Conservation (phyloP, 1,284 basidiomycete species). For the Heliocybe sulcata region DNA sequence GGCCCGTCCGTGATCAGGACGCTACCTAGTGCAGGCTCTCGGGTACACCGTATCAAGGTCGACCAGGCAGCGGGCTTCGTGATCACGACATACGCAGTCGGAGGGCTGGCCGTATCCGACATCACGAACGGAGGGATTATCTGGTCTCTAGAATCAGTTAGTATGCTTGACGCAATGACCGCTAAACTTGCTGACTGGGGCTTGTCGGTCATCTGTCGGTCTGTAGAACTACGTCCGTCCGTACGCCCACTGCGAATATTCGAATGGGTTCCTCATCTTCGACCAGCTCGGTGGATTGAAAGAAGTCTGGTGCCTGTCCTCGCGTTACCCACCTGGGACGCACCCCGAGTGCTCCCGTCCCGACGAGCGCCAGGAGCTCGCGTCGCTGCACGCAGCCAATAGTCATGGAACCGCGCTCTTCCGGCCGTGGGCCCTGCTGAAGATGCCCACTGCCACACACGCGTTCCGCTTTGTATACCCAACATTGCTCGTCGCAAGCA, state of each 20-base stretch:
- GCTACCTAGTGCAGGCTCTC: conserved; percentile 24
- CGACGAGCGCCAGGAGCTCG: conserved; percentile 24
- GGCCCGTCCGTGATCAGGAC: conserved; percentile 29
- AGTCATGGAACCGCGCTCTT: conserved; percentile 34
- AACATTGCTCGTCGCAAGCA: conserved; percentile 42
- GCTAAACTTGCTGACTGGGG: too few species aligned
- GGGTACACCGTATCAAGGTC: conserved; percentile 67
- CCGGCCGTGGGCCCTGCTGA: conserved; percentile 48
- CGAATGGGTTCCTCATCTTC: conserved; percentile 63
- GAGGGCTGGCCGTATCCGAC: conserved; percentile 51
- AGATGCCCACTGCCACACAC: conserved; percentile 33
- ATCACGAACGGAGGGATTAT: conserved; percentile 37
- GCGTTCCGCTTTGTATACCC: conserved; percentile 69
- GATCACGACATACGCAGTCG: conserved; percentile 44
- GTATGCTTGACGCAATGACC: background rate
- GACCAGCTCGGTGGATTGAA: conserved; percentile 48
- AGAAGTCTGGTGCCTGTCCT: conserved; percentile 60
- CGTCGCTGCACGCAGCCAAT: conserved; percentile 6
- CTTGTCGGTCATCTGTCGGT: conserved; percentile 26
- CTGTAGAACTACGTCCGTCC: conserved; percentile 46
- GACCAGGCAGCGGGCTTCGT: conserved; percentile 52
- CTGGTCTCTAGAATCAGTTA: conserved; percentile 39
- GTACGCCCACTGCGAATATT: conserved; percentile 69
- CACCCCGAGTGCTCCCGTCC: conserved; percentile 23
- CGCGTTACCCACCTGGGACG: conserved; percentile 20